A percentile compares a stretch with the other conserved stretches of the same genome.
Evolutionary conservation across 2,329 filamentous ascomycete genomes (phyloP).

Genomic region (Cytospora chrysosperma): DNA sequence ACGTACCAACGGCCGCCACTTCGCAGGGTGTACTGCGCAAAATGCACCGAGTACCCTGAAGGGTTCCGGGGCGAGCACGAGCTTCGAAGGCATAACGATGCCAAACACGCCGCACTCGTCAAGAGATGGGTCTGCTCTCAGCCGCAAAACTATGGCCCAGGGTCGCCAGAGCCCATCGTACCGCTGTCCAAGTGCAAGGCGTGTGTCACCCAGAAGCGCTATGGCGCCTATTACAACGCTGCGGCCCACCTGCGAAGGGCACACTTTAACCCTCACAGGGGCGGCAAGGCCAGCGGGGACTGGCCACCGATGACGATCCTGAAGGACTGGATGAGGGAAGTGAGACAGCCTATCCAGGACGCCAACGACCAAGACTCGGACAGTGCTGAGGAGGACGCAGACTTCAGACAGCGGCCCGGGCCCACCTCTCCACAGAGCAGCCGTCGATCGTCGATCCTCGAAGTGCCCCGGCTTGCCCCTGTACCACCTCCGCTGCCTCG

Average conservation of each 20-base stretch:
- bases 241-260: conserved; percentile 57
- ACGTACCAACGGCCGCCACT: conserved; percentile 57
- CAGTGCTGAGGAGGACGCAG: conserved; percentile 51
- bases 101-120: conserved; percentile 55
- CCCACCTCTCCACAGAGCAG: conserved; percentile 29
- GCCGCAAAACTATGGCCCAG: conserved; percentile 39
- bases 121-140: conserved; percentile 58
- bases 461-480: conserved; percentile 32
- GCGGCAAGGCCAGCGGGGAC: conserved; percentile 57
- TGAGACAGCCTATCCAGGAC: conserved; percentile 47
- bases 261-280: conserved; percentile 56
- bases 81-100: conserved; percentile 65
- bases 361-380: conserved; percentile 48
- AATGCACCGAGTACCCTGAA: conserved; percentile 78
- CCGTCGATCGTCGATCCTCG: conserved; percentile 29
- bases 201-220: conserved; percentile 55
- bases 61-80: conserved; percentile 93
- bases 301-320: conserved; percentile 58
- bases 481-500: conserved; percentile 26
- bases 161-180: conserved; percentile 48
- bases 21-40: conserved; percentile 71
- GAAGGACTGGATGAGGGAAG: conserved; percentile 62
- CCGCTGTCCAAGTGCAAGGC: conserved; percentile 56
- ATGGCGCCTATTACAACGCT: conserved; percentile 59
- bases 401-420: conserved; percentile 33